Base-by-base conservation (phyloP, 129 eudicot genomes). In the Pittosporum tobira region DNA sequence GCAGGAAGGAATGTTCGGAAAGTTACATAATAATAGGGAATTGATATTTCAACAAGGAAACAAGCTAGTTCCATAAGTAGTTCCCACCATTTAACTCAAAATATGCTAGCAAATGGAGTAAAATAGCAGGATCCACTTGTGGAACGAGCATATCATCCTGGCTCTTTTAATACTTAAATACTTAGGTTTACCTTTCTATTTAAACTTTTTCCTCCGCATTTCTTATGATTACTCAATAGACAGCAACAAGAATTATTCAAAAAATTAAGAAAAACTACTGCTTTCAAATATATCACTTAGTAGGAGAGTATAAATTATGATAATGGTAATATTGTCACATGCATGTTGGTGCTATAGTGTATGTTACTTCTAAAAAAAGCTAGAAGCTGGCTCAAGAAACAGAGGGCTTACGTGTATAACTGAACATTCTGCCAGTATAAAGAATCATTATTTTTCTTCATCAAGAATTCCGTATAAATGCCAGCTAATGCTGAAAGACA, bases 401-500 rank as follows among this genome's bases (percentile, higher is more conserved):
- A 76, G 65, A 47, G 62, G n/a, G 67, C 94, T 62, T 77, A 85
- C 95, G 89, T 83, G 61, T 90, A 90, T 38, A 90, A 78, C 65
- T 82, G 98, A 62, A 90, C 80, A 54, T 90, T 90, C 77, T 90
- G 98, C 98, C 98, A 90, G 69, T 85, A 90, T 38, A 90, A 71
- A 62, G 87, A 83, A 70, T 90, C 98, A 68, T 78, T 85, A 71
- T 80, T 90, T 82, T 86, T 90, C 83, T 90, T 90, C 94, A 90
- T 78, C 74, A 87, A 75, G 75, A 79, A 93, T 61, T 93, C 99
- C 5, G 99, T 93, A 77, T 93, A 93, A 49, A 93, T 94, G 59
- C 99, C 99, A 66, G 99, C 99, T 48, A 84, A 71, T 16, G 99
- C 99, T 25, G 99, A 93, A 59, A 93, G 96, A 77, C 99, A 93